These are phyloP conservation scores for Xylaria hypoxylon DNA, from an alignment of 2,329 filamentous ascomycete species.

Conservation along the genomic window DNA sequence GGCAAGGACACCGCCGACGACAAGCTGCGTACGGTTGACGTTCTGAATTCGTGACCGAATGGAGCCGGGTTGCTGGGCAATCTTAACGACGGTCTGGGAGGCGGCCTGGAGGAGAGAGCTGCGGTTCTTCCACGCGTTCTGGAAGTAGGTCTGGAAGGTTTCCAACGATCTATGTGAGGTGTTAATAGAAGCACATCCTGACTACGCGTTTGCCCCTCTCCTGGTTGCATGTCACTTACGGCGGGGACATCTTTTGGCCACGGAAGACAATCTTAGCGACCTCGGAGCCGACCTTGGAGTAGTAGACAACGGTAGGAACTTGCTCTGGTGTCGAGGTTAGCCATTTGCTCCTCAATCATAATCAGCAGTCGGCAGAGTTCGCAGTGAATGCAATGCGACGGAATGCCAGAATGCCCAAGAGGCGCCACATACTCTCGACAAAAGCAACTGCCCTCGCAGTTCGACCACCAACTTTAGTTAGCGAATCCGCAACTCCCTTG, in stretches of 20 bases:
- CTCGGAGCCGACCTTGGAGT: constrained; percentile 89
- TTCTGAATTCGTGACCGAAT: constrained; percentile 68
- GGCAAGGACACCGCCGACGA: constrained; percentile 78
- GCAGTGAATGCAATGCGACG: constrained; percentile 7
- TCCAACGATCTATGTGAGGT: constrained; percentile 70
- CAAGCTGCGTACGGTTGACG: constrained; percentile 77
- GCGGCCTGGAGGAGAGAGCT: constrained; percentile 63
- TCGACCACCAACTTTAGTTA: constrained; percentile 83
- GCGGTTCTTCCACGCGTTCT: constrained; percentile 80
- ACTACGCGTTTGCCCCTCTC: too few species aligned
- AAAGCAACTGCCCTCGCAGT: constrained; percentile 82
- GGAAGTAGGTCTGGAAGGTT: constrained; percentile 89
- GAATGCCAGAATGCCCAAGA: background rate
- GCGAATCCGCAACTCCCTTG: constrained; percentile 71
- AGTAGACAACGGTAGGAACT: constrained; percentile 89
- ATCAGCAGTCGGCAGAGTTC: constrained; percentile 11
- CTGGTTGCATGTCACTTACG: constrained; percentile 74
- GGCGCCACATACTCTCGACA: constrained; percentile 81
- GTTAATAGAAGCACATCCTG: constrained; percentile 33
- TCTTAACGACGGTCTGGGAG: constrained; percentile 59
- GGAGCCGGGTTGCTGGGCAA: constrained; percentile 58
- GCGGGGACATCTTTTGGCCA: constrained; percentile 91
- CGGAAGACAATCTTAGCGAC: constrained; percentile 87
- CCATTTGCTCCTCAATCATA: background rate
- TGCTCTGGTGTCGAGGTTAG: constrained; percentile 68